Conservation (phyloP, 371 early-diverging fungal genomes). For the Saksenaea vasiformis region DNA sequence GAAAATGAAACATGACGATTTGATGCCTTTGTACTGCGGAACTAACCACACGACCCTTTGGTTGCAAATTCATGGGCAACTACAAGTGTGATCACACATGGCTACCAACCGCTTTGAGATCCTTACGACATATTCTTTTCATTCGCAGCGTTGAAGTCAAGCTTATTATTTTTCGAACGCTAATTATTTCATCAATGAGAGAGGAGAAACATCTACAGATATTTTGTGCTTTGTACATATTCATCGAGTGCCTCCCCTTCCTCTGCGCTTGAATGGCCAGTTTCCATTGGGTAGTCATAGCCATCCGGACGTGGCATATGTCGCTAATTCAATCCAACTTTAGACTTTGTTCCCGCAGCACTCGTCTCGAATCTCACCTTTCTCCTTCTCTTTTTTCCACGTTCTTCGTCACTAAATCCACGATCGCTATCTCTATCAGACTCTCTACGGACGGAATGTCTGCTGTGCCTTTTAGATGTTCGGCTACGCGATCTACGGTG, state of each 20-base stretch:
- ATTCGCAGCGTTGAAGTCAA: background rate
- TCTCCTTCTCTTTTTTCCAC: constrained; percentile 13
- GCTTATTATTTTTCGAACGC: background rate
- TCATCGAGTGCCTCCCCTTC: constrained; percentile 27
- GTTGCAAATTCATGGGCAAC: no score
- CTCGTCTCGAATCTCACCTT: constrained; percentile 10
- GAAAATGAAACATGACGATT: no score
- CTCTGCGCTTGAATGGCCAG: constrained; percentile 16
- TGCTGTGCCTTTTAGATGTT: constrained; percentile 10
- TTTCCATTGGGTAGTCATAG: constrained; percentile 12
- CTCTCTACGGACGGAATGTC: constrained; percentile 11
- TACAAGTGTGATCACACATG: no score
- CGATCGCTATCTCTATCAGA: constrained; percentile 23
- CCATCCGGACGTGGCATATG: constrained; percentile 6
- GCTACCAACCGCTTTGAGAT: no score
- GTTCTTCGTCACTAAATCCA: constrained; percentile 18
- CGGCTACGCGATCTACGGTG: constrained; percentile 18
- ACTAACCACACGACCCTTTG: no score
- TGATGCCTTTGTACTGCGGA: no score
- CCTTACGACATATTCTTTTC: background rate
- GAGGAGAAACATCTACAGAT: constrained; percentile 3
- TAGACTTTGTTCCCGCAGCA: background rate
- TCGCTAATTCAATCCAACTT: background rate
- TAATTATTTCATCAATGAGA: background rate
- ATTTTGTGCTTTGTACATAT: constrained; percentile 15